Evolutionary conservation across 768 basidiomycete species (phyloP), one percentile per base, ranked within the genome.

Genomic region (Kwoniella bestiolae): DNA sequence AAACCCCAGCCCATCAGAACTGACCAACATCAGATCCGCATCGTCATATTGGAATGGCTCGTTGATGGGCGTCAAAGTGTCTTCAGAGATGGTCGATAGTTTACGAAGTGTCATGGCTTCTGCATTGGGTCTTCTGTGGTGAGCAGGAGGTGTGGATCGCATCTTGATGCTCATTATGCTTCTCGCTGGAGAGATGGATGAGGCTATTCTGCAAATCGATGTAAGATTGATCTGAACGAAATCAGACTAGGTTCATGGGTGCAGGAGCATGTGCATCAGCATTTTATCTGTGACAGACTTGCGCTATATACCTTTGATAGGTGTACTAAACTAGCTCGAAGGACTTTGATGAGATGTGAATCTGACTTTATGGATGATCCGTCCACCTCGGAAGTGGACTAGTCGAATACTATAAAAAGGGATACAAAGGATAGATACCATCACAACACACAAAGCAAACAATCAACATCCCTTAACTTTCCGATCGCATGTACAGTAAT

Each of bases 51-150:
- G 63, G 41, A 65, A 65, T n/a, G 35, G 53, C 28, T 55, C 41
- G 18, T 65, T 65, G 12, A 63, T 8, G 0, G 62, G 45, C 14
- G 62, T 63, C 11, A 63, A 16, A 29, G 45, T 49, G 14, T 63
- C 31, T 34, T 63, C 62, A 9, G 62, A 38, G 3, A 63, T 56
- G 8, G 62, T 63, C 12, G 50, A 55, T 34, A 63, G 34, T 29
- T 38, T 60, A 25, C 58, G 56, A 9, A 31, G n/a, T 12, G 3
- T 45, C 18, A 46, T 1, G 26, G n/a, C 28, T 23, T 47, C 57
- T n/a, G 11, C 16, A 31, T 26, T 47, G 18, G 44, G 25, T 49
- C 46, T 16, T 35, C 46, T 60, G 26, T 47, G 18, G 18, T 60
- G 46, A 16, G 52, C 8, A 8, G 31, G 52, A 16, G 34, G 34